Base-by-base conservation (phyloP, 2,329 filamentous ascomycete species). In the Fusarium sp. region DNA sequence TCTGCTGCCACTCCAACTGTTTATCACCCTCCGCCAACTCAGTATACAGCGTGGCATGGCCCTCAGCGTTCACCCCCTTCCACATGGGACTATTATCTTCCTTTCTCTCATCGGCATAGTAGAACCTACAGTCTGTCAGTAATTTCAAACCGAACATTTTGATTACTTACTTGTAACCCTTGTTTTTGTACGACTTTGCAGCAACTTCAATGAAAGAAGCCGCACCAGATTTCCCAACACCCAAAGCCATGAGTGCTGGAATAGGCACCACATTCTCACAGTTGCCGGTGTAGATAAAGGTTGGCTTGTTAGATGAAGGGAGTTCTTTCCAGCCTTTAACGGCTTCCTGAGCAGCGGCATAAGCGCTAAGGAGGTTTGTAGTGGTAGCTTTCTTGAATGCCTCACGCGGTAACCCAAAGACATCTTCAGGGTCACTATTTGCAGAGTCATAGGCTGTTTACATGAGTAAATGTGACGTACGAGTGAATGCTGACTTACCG, bases 61-160 rank as follows among this genome's bases (percentile, higher is more conserved):
- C 52, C 0, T 51, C 35, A 0, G 39, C 48, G 3, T 22, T 39
- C 1, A 28, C 26, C 2, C 52, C 64, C 3, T 15, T 52, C 11
- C 37, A 44, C 58, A 59, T 63, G 3, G 64, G 58, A 2, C 57
- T 4, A 1, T 64, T 64, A 35, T 67, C 64, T 13, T 49, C 47
- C 0, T 26, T 33, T 15, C 64, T 50, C n/a, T 68, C 64, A 17
- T 67, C 64, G 0, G 58, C 41, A 15, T 68, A 67, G 26, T 67
- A 65, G 4, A 68, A 68, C 4, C 64, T 67, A 2, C 2, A 1
- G 0, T 0, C 0, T 1, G 10, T 62, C 7, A 62, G 37, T 10
- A 14, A 2, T 2, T 5, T 7, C 10, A 9, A 2, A 2, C 6
- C 8, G 1, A 7, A 2, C 30, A 2, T 1, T 1, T 5, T 3